Conservation (phyloP, 371 early-diverging fungal genomes). For the Actinomucor elegans region DNA sequence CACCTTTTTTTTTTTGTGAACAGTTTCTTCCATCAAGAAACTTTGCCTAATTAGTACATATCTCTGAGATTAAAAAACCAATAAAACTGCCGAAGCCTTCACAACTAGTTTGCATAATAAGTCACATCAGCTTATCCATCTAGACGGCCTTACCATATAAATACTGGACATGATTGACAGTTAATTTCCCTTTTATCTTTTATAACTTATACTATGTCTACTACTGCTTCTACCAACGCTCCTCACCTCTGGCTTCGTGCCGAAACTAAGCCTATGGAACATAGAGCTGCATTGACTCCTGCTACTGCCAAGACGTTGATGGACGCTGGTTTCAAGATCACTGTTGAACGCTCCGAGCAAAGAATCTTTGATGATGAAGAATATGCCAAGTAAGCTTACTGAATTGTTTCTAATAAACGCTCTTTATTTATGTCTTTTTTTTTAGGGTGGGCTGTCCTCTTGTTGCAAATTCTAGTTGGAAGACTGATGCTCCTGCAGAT, state of each 20-base stretch:
- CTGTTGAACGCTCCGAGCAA: slow-evolving; percentile 81
- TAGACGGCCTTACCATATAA: no score
- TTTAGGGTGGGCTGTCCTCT: slow-evolving; percentile 78
- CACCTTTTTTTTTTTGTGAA: no score
- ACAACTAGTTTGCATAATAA: slow-evolving; percentile 1
- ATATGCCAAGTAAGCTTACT: slow-evolving; percentile 78
- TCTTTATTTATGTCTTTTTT: neutral
- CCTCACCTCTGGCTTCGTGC: slow-evolving; percentile 95
- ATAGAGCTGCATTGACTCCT: slow-evolving; percentile 93
- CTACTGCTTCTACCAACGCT: neutral
- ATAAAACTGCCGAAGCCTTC: no score
- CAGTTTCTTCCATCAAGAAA: slow-evolving; percentile 21
- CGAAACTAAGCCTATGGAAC: slow-evolving; percentile 96
- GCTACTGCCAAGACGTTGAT: slow-evolving; percentile 74
- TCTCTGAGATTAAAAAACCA: slow-evolving; percentile 18
- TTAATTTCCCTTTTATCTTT: neutral
- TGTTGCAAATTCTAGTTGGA: slow-evolving; percentile 81
- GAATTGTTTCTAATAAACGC: no score
- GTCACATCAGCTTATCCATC: slow-evolving; percentile 27
- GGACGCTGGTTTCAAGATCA: slow-evolving; percentile 82
- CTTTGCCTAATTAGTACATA: slow-evolving; percentile 21
- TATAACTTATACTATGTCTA: no score
- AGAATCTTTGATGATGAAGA: slow-evolving; percentile 91
- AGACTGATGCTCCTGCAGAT: slow-evolving; percentile 80
- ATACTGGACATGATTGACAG: neutral